These are phyloP conservation scores for Annona cherimola DNA, from an alignment of 164 flowering plant genomes.

Conservation along the genomic window DNA sequence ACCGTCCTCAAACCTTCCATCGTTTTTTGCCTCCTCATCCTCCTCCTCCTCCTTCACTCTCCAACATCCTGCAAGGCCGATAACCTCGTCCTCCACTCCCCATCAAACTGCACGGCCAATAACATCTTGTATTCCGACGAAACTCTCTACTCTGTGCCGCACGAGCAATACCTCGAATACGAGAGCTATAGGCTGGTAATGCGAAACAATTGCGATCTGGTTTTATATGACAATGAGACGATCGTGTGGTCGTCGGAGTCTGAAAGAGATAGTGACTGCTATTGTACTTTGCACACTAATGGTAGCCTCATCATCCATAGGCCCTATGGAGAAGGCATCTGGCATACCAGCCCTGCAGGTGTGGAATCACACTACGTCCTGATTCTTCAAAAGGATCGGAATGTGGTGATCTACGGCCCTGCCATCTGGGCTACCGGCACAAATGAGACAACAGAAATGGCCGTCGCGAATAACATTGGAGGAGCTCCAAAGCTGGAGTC, in stretches of 20 bases:
- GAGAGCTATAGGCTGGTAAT: not conserved
- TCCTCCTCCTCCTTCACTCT: no score
- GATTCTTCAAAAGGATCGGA: not conserved
- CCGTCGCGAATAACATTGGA: no score
- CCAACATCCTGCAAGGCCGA: no score
- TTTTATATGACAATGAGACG: not conserved
- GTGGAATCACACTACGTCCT: not conserved
- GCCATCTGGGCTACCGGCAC: not conserved
- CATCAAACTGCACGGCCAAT: no score
- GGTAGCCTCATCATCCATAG: not conserved
- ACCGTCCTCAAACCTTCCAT: no score
- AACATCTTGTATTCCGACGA: not conserved
- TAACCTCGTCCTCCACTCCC: no score
- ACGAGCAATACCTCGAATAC: not conserved
- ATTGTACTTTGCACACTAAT: not conserved
- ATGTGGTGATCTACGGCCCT: conserved; percentile 1
- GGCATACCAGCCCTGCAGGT: not conserved
- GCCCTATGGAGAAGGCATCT: not conserved
- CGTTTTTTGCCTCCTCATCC: no score
- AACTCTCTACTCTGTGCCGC: not conserved
- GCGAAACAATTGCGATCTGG: conserved; percentile 3
- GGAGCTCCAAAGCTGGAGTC: no score
- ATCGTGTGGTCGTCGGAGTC: not conserved
- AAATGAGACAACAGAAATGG: not conserved
- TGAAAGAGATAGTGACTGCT: not conserved